These are phyloP conservation scores for Blastobotrys peoriensis DNA, from an alignment of 805 yeast genomes.

Conservation along the genomic window DNA sequence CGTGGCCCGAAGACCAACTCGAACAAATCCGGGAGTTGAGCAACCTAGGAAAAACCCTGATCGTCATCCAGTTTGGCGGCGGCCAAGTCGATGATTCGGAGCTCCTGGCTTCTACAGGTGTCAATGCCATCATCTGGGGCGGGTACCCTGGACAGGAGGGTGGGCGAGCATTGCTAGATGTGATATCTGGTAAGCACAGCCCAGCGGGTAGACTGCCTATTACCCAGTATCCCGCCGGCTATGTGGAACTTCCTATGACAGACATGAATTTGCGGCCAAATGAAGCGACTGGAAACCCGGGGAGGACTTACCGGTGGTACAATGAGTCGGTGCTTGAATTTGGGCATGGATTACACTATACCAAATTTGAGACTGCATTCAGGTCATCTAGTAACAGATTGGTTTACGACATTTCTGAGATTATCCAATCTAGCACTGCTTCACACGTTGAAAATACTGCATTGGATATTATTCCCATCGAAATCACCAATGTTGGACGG, in stretches of 20 bases:
- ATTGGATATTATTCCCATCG: slow-evolving; percentile 4
- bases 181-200: slow-evolving; percentile 9
- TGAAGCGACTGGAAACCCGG: slow-evolving; percentile 9
- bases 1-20: slow-evolving; percentile 13
- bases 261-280: slow-evolving; percentile 11
- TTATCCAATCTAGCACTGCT: neutral
- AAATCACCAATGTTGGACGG: slow-evolving; percentile 7
- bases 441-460: slow-evolving; percentile 1
- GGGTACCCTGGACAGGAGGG: slow-evolving; percentile 15
- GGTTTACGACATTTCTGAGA: slow-evolving; percentile 1
- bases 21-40: slow-evolving; percentile 6
- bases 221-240: slow-evolving; percentile 12
- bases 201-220: slow-evolving; percentile 11
- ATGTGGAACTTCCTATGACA: slow-evolving; percentile 8
- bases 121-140: slow-evolving; percentile 11
- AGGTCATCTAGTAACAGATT: neutral
- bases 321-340: slow-evolving; percentile 7
- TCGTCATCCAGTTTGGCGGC: slow-evolving; percentile 12
- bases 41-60: slow-evolving; percentile 7
- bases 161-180: slow-evolving; percentile 10
- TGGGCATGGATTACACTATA: slow-evolving; percentile 12
- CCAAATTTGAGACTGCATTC: slow-evolving; percentile 3
- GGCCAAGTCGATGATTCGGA: slow-evolving; percentile 11
- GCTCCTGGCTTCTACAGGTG: slow-evolving; percentile 2
- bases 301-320: slow-evolving; percentile 13